Evolutionary conservation across 2,329 filamentous ascomycete species (phyloP), one percentile per base, ranked within the genome.

Genomic region (Lanzia echinophila): DNA sequence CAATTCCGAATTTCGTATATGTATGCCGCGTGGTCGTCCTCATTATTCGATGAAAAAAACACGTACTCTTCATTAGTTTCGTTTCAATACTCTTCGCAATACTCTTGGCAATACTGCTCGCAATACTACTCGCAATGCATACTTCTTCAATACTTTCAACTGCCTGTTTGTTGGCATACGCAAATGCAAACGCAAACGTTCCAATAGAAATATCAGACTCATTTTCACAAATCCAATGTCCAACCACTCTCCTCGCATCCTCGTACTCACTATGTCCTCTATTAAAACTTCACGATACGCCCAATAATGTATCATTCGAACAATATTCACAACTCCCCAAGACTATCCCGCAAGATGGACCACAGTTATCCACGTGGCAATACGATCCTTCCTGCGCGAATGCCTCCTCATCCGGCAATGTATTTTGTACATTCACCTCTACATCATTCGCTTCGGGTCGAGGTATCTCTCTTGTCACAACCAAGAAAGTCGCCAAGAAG

Each of bases 381-480:
- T 49, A 49, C 4, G 2, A 15, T 15, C 36, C 47, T 17, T 17
- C n/a, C 7, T 49, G 36, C 11, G 36, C 24, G 2, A 22, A 49
- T 6, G 22, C 3, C 6, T 20, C 36, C 6, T 39, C n/a, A 15
- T 3, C 22, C 15, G 11, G 10, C 11, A 12, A 39, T 20, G 15
- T 19, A 15, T 67, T 57, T 39, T 66, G 65, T 42, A 58, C 65
- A 11, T 66, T 62, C 32, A 66, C 62, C n/a, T 62, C 62, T 24
- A 48, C 53, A 4, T 56, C 51, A 6, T 66, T 65, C 47, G 61
- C 60, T 36, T 60, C 59, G 22, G 58, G 59, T 0, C 60, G 63
- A 4, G 63, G 65, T 8, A 65, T 67, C 5, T 64, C 63, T 10
- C 58, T 67, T 28, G 60, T 66, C 32, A 65, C 63, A 19, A 58